Conservation (phyloP, 2,329 filamentous ascomycete genomes). For the Calonectria fujianensis region DNA sequence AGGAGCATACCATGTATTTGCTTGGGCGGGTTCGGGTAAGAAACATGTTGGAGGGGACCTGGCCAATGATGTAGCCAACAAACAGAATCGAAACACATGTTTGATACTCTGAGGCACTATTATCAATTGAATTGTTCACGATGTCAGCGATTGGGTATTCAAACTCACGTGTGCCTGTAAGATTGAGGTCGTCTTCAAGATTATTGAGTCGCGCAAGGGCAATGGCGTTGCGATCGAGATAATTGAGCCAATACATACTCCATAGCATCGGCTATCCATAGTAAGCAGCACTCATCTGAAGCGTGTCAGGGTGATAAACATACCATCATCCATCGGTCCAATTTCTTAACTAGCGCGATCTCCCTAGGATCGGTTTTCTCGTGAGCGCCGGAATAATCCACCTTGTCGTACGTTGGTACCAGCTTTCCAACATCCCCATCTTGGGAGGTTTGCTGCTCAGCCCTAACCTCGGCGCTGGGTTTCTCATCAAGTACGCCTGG, state of each 20-base stretch:
- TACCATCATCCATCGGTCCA: conserved; percentile 54
- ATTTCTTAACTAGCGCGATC: conserved; percentile 53
- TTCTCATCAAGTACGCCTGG: neutral
- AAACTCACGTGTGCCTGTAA: conserved; percentile 42
- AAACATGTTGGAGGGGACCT: conserved; percentile 66
- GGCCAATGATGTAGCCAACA: conserved; percentile 67
- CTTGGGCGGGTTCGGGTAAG: conserved; percentile 64
- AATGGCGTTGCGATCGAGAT: conserved; percentile 69
- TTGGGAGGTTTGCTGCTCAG: conserved; percentile 47
- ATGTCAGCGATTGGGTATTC: too few species aligned
- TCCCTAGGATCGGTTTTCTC: conserved; percentile 54
- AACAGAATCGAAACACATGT: conserved; percentile 58
- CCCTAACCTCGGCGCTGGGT: neutral
- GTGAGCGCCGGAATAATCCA: conserved; percentile 54
- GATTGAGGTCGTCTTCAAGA: conserved; percentile 56
- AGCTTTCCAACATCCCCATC: conserved; percentile 48
- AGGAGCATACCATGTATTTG: conserved; percentile 61
- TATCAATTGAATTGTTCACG: neutral
- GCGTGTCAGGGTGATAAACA: neutral
- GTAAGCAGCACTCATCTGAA: conserved; percentile 12
- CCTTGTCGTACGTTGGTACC: conserved; percentile 46
- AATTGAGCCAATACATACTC: conserved; percentile 66
- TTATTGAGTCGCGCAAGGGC: conserved; percentile 63
- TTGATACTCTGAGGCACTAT: conserved; percentile 55
- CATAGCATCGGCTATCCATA: conserved; percentile 58